Percentiles rank a stretch among this genome's conserved stretches.
Conservation (phyloP, 495 filamentous ascomycete genomes). For the Xylaria curta region DNA sequence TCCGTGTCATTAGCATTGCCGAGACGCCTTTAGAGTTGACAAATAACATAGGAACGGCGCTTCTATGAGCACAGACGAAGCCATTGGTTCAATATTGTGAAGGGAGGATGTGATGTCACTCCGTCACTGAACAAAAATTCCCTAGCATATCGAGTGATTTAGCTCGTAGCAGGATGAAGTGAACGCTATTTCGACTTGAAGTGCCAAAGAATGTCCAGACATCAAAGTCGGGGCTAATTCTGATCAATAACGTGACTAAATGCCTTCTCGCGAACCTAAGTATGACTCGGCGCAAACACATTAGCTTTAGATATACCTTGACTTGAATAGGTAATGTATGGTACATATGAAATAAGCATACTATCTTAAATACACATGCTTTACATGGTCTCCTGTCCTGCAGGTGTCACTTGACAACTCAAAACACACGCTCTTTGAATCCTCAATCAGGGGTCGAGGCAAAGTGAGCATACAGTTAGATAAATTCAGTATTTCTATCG, state of each 20-base stretch:
- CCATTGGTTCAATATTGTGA: neutral
- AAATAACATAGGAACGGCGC: neutral
- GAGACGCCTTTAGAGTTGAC: no score
- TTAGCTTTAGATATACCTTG: neutral
- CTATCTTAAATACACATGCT: neutral
- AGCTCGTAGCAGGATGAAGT: neutral
- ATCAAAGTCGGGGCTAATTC: neutral
- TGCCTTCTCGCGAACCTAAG: neutral
- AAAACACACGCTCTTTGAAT: neutral
- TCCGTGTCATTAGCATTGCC: neutral
- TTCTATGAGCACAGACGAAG: neutral
- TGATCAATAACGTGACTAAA: neutral
- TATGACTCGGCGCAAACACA: neutral
- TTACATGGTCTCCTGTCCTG: neutral
- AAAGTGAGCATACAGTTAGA: no score
- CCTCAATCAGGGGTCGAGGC: neutral
- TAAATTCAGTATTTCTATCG: no score
- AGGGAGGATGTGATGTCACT: slow-evolving; percentile 35
- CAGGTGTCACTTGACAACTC: neutral
- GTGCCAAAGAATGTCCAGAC: neutral
- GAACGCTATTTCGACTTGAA: neutral
- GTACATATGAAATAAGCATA: neutral
- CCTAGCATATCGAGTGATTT: neutral
- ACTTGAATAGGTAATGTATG: neutral
- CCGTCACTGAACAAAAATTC: neutral